Evolutionary conservation across 305 asterid genomes (phyloP), one percentile per base, ranked within the genome.

Genomic region (Fraxinus floribunda): DNA sequence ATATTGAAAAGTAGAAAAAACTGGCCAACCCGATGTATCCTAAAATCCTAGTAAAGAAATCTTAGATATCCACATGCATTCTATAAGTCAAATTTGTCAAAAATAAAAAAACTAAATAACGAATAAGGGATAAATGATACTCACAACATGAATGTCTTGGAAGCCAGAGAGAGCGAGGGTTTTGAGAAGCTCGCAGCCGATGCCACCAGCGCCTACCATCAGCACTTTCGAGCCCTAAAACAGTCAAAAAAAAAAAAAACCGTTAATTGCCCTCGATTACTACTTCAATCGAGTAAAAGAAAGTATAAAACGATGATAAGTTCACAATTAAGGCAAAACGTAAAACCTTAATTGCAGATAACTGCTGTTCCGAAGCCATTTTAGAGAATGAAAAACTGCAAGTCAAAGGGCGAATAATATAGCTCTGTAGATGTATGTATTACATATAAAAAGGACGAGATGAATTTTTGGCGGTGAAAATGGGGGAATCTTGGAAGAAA

Each of bases 151-250:
- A 71, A 96, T 93, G 85, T 96, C 97, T 57, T 84, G 86, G 84
- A 96, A 96, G 49, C 98, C 99, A 30, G 99, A 92, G 3, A 96
- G 93, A 26, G 98, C 98, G 20, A 96, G 98, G 87, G 98, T 94
- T 88, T 96, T 96, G 55, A 96, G 91, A 68, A 96, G 92, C 88
- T 96, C 99, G 82, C 99, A 96, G 41, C 99, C 99, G 62, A 96
- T 96, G 60, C 99, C 99, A 64, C 99, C 99, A 30, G 99, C 99
- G 71, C 99, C 99, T 80, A 96, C 98, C 99, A 96, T 94, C 39
- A 96, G 91, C 91, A 96, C 97, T 77, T 89, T 92, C 10, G 99
- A 93, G 79, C 93, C 97, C 99, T 96, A 82, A 62, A 62, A 77
- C 1, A 30, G 66, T 80, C 7, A 68, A 44, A 44, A 1, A 9